Evolutionary conservation across 768 basidiomycete species (phyloP).

Genomic region (Lactarius psammicola): DNA sequence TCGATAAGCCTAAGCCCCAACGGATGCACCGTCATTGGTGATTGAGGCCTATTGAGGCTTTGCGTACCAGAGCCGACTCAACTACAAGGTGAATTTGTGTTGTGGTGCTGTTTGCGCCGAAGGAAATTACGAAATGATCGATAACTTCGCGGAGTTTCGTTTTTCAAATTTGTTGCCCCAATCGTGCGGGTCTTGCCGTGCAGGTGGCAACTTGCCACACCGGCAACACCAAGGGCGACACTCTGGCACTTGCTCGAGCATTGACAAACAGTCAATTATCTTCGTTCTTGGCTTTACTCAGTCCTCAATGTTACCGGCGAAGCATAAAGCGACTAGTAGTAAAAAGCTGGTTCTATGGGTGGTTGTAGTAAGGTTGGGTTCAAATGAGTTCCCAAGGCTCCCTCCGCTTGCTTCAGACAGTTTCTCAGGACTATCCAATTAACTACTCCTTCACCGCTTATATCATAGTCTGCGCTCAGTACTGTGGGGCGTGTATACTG

Average conservation of each 20-base stretch:
- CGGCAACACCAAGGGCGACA: too few relatives aligned
- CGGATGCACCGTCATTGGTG: not conserved
- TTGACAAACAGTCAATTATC: not conserved
- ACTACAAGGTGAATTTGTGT: not conserved
- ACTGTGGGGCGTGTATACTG: not conserved
- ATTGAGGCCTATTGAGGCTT: not conserved
- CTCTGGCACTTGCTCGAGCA: not conserved
- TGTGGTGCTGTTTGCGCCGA: not conserved
- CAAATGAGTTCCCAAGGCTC: not conserved
- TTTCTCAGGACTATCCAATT: not conserved
- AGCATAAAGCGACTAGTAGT: not conserved
- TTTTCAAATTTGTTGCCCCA: not conserved
- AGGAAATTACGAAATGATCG: not conserved
- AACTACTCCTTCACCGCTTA: not conserved
- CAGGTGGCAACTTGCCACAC: not conserved
- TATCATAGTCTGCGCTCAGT: not conserved
- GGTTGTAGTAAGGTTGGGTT: not conserved
- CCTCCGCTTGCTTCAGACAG: not conserved
- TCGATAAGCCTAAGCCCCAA: not conserved
- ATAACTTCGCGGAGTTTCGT: not conserved
- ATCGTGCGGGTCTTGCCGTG: not conserved
- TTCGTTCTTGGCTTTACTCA: not conserved
- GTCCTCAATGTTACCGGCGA: not conserved
- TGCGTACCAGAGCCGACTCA: not conserved
- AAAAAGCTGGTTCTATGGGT: not conserved